Base-by-base conservation (phyloP, 257 asterid genomes). In the Forsythia suspensa region DNA sequence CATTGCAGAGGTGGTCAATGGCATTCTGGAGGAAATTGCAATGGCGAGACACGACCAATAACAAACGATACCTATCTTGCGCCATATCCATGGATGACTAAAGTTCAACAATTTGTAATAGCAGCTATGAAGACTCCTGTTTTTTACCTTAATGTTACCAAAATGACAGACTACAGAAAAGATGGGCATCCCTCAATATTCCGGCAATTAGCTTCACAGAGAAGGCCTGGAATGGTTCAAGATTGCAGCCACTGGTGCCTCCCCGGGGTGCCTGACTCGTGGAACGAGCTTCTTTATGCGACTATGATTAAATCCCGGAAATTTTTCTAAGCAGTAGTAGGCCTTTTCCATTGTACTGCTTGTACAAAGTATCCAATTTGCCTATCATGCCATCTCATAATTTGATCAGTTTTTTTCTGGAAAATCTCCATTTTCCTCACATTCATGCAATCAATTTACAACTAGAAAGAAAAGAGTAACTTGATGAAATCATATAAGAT, bases 201-300 rank as follows among this genome's bases (percentile, higher is more conserved):
- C 80, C 79, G 89, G 78, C 84, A 65, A 15, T 4, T 80, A 2
- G 71, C 67, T 52, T 12, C 39, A 2, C 18, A 63, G 18, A 83
- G 81, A 38, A 80, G 42, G 70, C 71, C 75, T 2, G 84, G 82
- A 16, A 38, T 76, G 80, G 51, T 77, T 52, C 96, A 91, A 77
- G 94, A 91, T 61, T 87, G 94, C 68, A 87, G 96, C 86, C 94
- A 91, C 34, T 88, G 92, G 96, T 87, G 92, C 75, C 84, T 91
- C 18, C 93, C 93, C 9, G 93, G 95, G 1, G 86, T 89, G 65
- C 96, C 92, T 0, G 92, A 89, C 43, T 71, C 88, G 9, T 91
- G 91, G 94, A 92, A 85, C 80, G 83, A 86, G 84, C 84, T 87
- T 71, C 85, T 90, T 13, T 88, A 82, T 71, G 89, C 90, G 6